phyloP scores from a whole-genome alignment of 495 filamentous ascomycete species.

The Tuber magnatum region DNA sequence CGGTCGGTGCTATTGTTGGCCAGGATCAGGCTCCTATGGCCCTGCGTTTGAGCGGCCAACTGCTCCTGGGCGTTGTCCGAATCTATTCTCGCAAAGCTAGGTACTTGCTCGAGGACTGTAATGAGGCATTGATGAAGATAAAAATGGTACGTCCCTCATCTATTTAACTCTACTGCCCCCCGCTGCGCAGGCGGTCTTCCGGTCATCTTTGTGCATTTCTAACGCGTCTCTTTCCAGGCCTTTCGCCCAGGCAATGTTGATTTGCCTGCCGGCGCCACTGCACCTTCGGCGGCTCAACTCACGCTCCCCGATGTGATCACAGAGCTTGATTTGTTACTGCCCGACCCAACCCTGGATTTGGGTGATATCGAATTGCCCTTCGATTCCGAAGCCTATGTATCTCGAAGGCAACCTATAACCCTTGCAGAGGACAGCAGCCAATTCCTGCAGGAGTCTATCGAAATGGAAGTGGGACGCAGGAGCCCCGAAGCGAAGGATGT shows the following conservation, averaged over 20 bases:
- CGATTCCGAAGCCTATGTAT: constrained; percentile 47
- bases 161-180: constrained; percentile 3
- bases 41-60: constrained; percentile 83
- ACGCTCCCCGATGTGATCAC: constrained; percentile 83
- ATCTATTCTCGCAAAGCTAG: constrained; percentile 96
- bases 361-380: constrained; percentile 52
- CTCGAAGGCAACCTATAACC: constrained; percentile 58
- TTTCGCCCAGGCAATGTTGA: constrained; percentile 76
- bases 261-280: constrained; percentile 56
- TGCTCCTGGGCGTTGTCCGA: constrained; percentile 87
- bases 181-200: background rate
- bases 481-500: constrained; percentile 46
- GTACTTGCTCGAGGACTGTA: constrained; percentile 93
- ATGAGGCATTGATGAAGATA: constrained; percentile 92
- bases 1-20: constrained; percentile 87
- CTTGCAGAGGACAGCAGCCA: constrained; percentile 55
- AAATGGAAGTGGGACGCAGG: constrained; percentile 43
- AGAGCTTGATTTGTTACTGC: constrained; percentile 75
- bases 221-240: constrained; percentile 49
- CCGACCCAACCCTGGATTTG: constrained; percentile 67
- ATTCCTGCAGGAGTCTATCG: constrained; percentile 59
- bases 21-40: constrained; percentile 93
- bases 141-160: constrained; percentile 67
- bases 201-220: constrained; percentile 29
- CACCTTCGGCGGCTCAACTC: constrained; percentile 60